A percentile compares a stretch with the other conserved stretches of the same genome.
Conservation (phyloP, 441 rosid species). For the Brassica balearica region DNA sequence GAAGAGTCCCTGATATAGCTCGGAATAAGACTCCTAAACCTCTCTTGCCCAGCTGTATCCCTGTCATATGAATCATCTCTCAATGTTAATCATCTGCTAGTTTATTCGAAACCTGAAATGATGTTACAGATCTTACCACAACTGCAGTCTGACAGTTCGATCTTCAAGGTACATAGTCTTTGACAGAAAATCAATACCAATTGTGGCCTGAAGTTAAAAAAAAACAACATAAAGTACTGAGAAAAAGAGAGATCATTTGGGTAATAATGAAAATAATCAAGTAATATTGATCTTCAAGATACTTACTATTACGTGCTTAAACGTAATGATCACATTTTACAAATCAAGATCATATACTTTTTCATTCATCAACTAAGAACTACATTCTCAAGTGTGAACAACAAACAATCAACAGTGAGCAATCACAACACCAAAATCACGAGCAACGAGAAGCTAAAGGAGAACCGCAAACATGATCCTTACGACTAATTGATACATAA, state of each 20-base stretch:
- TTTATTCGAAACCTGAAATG: neutral
- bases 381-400: neutral
- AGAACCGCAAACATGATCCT: neutral
- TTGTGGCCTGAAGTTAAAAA: constrained; percentile 73
- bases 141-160: constrained; percentile 84
- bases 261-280: neutral
- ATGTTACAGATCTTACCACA: constrained; percentile 57
- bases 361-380: neutral
- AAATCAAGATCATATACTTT: neutral
- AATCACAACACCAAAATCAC: neutral
- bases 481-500: neutral
- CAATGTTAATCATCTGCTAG: constrained; percentile 12
- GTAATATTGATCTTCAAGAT: neutral
- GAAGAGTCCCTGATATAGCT: constrained; percentile 87
- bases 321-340: neutral
- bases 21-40: constrained; percentile 88
- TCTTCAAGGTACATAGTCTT: constrained; percentile 96
- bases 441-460: neutral
- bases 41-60: constrained; percentile 93
- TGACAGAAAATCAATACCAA: constrained; percentile 89
- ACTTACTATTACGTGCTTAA: neutral
- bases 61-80: constrained; percentile 46
- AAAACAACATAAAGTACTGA: constrained; percentile 18
- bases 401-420: neutral
- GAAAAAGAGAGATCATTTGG: neutral